phyloP scores from a whole-genome alignment of 495 filamentous ascomycete species.

The Penicillium odoratum region DNA sequence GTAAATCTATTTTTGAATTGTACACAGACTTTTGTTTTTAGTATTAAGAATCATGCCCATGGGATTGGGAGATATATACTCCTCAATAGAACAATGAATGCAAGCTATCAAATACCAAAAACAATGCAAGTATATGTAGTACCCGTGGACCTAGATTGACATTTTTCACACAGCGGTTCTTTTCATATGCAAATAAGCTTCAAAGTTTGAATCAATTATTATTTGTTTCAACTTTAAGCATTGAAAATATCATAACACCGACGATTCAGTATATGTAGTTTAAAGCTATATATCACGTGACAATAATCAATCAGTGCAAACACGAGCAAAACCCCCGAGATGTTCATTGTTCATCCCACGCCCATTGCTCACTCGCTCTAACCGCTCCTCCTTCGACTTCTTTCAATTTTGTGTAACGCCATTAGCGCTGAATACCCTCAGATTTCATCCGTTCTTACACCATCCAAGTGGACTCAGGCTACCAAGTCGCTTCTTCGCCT shows the following conservation, averaged over 20 bases:
- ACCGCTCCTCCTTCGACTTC: not conserved
- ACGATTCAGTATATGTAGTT: not conserved
- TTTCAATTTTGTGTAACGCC: not conserved
- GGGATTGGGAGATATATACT: no score
- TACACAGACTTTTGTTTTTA: no score
- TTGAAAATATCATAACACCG: not conserved
- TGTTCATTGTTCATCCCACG: constrained; percentile 7
- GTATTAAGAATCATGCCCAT: no score
- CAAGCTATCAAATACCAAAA: no score
- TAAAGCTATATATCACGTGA: constrained; percentile 21
- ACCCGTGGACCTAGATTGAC: no score
- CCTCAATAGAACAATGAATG: no score
- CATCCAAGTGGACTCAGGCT: not conserved
- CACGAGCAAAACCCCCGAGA: constrained; percentile 12
- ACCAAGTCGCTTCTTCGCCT: not conserved
- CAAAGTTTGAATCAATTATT: no score
- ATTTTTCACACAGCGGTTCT: no score
- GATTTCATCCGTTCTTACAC: not conserved
- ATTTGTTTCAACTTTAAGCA: not conserved
- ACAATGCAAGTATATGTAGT: no score
- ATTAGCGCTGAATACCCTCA: not conserved
- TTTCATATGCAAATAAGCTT: no score
- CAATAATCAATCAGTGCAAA: constrained; percentile 19
- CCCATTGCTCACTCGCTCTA: not conserved
- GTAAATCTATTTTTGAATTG: no score